Percentiles rank a stretch among this genome's conserved stretches.
phyloP scores from a whole-genome alignment of 768 basidiomycete genomes.

The Saitozyma podzolica region DNA sequence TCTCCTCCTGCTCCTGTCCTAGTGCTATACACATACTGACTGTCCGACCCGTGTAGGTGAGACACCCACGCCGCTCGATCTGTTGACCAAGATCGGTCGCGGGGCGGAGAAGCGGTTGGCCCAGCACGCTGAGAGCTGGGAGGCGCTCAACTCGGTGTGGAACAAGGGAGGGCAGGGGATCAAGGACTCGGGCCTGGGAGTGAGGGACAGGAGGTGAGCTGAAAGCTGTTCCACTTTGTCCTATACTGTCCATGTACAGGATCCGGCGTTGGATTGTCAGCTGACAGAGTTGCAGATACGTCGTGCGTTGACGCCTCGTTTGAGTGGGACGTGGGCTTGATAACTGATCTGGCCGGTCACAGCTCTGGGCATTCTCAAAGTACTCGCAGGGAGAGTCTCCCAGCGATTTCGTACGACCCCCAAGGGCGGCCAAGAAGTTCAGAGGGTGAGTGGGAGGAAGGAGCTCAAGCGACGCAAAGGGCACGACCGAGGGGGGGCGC shows the following conservation, averaged over 20 bases:
- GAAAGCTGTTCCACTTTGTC: no score
- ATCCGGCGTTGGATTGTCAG: neutral
- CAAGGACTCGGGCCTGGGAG: constrained; percentile 29
- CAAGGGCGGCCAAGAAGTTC: constrained; percentile 38
- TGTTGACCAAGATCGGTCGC: constrained; percentile 33
- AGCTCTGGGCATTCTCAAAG: constrained; percentile 42
- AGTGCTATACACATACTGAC: no score
- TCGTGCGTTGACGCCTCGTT: constrained; percentile 13
- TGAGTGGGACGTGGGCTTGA: neutral
- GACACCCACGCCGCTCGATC: constrained; percentile 26
- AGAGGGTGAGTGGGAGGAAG: constrained; percentile 34
- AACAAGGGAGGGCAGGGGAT: constrained; percentile 26
- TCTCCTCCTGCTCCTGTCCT: no score
- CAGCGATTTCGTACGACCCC: constrained; percentile 25
- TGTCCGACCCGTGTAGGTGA: constrained; percentile 15
- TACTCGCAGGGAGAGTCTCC: constrained; percentile 35
- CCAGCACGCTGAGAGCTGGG: constrained; percentile 35
- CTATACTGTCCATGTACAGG: neutral
- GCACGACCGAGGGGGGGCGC: no score
- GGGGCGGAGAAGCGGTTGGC: constrained; percentile 35
- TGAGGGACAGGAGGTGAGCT: constrained; percentile 43
- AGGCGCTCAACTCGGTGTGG: constrained; percentile 35
- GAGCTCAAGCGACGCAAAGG: neutral
- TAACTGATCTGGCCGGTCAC: constrained; percentile 3
- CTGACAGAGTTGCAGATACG: constrained; percentile 20